Percentiles rank a stretch among this genome's conserved stretches.
Conservation (phyloP, 192 early-diverging fungal genomes). For the Entrophospora sp. region DNA sequence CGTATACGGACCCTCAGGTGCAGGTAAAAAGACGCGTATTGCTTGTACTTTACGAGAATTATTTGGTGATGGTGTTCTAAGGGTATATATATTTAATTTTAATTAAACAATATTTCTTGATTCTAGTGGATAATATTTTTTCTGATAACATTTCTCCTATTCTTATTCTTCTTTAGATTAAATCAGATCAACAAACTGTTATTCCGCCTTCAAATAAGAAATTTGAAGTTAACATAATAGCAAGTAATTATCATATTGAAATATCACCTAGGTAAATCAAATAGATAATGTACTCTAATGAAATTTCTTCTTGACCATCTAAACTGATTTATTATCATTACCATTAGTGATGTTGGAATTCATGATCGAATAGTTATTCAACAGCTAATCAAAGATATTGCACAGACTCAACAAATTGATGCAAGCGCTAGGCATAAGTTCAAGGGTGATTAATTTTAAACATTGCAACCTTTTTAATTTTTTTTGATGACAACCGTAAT, state of each 20-base stretch:
- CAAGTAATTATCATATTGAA: constrained; percentile 95
- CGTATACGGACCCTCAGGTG: constrained; percentile 91
- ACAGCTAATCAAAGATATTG: constrained; percentile 93
- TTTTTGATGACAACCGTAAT: background rate
- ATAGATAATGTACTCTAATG: background rate
- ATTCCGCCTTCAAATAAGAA: constrained; percentile 78
- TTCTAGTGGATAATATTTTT: background rate
- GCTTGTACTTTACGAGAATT: constrained; percentile 77
- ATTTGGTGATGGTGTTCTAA: constrained; percentile 85
- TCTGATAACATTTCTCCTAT: background rate
- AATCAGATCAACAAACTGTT: constrained; percentile 81
- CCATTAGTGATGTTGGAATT: constrained; percentile 80
- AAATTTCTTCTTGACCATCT: background rate
- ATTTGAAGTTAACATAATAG: constrained; percentile 76
- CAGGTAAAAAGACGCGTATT: constrained; percentile 95
- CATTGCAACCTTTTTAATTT: background rate
- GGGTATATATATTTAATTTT: constrained; percentile 38
- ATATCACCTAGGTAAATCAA: constrained; percentile 75
- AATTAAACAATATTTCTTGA: background rate
- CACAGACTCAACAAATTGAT: constrained; percentile 92
- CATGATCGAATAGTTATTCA: constrained; percentile 89
- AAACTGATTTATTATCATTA: background rate
- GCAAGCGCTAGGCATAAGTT: constrained; percentile 69
- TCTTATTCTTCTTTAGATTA: too few species aligned
- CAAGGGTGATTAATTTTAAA: constrained; percentile 53